Base-by-base conservation (phyloP, 192 early-diverging fungal species). In the Spinellus fusiger region DNA sequence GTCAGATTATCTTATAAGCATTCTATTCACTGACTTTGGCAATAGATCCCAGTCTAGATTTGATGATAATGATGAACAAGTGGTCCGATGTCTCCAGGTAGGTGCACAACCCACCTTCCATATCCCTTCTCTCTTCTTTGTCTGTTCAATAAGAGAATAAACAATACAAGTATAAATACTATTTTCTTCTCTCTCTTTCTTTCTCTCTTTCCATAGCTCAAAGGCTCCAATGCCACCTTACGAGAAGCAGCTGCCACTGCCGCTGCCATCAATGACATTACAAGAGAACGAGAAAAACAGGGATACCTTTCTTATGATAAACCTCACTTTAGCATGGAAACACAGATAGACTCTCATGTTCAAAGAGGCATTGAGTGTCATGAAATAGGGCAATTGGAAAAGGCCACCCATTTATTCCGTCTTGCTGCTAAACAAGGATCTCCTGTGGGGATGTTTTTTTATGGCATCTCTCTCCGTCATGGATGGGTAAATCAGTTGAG, bases 401-500 rank as follows among this genome's bases (percentile, higher is more conserved):
- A 88, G 32, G 87, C 88, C 0, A 86, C 88, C 0, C 74, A 76
- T 26, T 83, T 84, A 57, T 91, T 91, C 60, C 79, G 79, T 53
- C 64, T 80, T 22, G 89, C 88, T 0, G 87, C 88, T 16, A 76
- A 86, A 27, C 70, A 66, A 31, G 73, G 86, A 25, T 84, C 76
- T 54, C 88, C 88, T 2, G 70, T 92, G 5, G 88, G 87, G n/a
- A 82, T 89, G 79, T 84, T 92, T 59, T 78, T 92, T 62, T 89
- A 87, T 65, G 89, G 89, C 15, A 71, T 92, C 27, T 87, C 89
- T 12, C 68, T 89, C 6, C 77, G 89, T 12, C 89, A 92, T 68
- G 89, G 89, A 32, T 92, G 89, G 89, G 87, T 80, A 74, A 64
- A n/a, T n/a, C n/a, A n/a, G n/a, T n/a, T n/a, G n/a, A n/a, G n/a